phyloP scores from a whole-genome alignment of 2,329 filamentous ascomycete species.

The Fusarium sp. region DNA sequence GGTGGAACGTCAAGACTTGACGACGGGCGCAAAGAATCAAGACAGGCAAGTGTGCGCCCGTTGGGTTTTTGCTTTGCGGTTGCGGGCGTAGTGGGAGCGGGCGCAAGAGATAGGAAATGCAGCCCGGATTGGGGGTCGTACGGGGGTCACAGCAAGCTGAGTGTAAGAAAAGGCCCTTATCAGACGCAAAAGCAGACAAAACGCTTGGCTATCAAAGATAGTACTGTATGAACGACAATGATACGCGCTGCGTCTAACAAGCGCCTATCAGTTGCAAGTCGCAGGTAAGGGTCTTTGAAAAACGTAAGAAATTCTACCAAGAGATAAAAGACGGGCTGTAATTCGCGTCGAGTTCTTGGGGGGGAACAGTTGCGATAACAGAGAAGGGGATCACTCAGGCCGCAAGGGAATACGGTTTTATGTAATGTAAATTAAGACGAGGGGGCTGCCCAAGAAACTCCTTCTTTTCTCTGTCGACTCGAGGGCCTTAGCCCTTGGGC shows the following conservation, averaged over 20 bases:
- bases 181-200: conserved; percentile 28
- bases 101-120: conserved; percentile 49
- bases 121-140: conserved; percentile 48
- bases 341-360: conserved; percentile 46
- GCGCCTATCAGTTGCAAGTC: conserved; percentile 48
- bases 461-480: conserved; percentile 39
- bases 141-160: conserved; percentile 43
- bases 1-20: conserved; percentile 46
- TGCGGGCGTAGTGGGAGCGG: conserved; percentile 54
- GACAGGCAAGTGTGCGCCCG: conserved; percentile 51
- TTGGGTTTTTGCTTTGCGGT: conserved; percentile 54
- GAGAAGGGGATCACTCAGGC: conserved; percentile 50
- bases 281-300: conserved; percentile 41
- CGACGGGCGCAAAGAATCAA: conserved; percentile 48
- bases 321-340: conserved; percentile 51
- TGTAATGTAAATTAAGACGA: conserved; percentile 55
- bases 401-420: conserved; percentile 50
- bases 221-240: conserved; percentile 28
- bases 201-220: conserved; percentile 38
- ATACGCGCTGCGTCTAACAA: conserved; percentile 44
- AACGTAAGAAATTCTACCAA: conserved; percentile 50
- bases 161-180: conserved; percentile 25
- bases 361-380: conserved; percentile 50
- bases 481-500: conserved; percentile 35
- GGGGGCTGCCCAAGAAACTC: conserved; percentile 44